Base-by-base conservation (phyloP, 225 moss, liverwort and hornwort genomes). In the Pseudoscleropodium purum region DNA sequence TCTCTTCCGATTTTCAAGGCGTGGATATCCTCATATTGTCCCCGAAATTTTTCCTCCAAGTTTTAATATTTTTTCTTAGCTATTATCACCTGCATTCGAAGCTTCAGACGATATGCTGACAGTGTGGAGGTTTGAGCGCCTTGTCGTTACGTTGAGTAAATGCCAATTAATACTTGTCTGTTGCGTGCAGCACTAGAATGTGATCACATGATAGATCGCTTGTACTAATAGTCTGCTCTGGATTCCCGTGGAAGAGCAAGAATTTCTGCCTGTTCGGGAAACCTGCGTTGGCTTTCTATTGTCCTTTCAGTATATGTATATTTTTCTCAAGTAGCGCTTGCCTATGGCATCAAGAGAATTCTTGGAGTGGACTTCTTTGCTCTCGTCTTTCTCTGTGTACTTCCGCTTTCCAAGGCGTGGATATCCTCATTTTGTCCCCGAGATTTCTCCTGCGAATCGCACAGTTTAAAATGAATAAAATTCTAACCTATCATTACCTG, bases 111-210 rank as follows among this genome's bases (percentile, higher is more conserved):
- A 57, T 37, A 66, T 24, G 83, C n/a, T 87, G 78, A 85, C 87
- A 91, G 85, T 89, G 92, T 87, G 72, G 76, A 82, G 87, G 69
- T 56, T 84, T 68, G 80, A 62, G 89, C 87, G 65, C 74, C 41
- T 73, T 61, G 51, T 66, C n/a, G 63, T 85, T 69, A 63, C n/a
- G 51, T 85, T 31, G 82, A 66, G 88, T 45, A 66, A 86, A 88
- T 79, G 73, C 36, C 39, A 79, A 88, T 66, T 79, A 41, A 67
- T 92, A 59, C 43, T 66, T 18, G 37, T 62, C 49, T 86, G 37
- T 74, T 75, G 62, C 52, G 20, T 36, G 81, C 60, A 63, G 67
- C 61, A 49, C 37, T 87, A 89, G 89, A 90, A 84, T 89, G 83
- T 51, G 66, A 43, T 80, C 20, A 18, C 39, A 61, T 77, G 89